Evolutionary conservation across 2,329 filamentous ascomycete species (phyloP), one percentile per base, ranked within the genome.

Genomic region (Nemania diffusa): DNA sequence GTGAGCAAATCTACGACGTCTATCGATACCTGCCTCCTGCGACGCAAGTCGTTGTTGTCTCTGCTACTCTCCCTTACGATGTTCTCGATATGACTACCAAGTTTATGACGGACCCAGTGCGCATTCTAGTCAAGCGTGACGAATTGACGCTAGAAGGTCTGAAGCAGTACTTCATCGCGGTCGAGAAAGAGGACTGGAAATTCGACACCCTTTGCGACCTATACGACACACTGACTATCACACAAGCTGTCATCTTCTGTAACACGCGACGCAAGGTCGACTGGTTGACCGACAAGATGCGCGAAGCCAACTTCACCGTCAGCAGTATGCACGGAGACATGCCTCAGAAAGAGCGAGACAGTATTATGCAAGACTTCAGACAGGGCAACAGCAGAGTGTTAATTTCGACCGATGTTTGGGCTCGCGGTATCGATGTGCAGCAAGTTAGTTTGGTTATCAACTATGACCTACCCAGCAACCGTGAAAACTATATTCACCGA

Each of bases 141-240:
- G 96, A 99, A 80, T 84, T 99, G 85, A 99, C 96, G 1, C 89
- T 99, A 57, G 96, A 98, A 83, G 96, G 96, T 65, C 86, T 99
- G 58, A 98, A 98, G 84, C 96, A 99, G 81, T 99, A 97, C 85
- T 99, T 97, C 79, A 98, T 99, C 76, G 96, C 96, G 1, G 96
- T 98, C 22, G 96, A 99, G 82, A 98, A 97, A 85, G 96, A 99
- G 81, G 96, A 98, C 79, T 99, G 96, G 96, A 99, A 99, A 81
- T 97, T 99, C 75, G 96, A 99, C 80, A 99, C 96, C 2, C 90
- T 99, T 4, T 98, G 94, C 81, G 96, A 99, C 83, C 90, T 99
- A 65, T 99, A 99, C 86, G 96, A 99, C 80, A 98, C 96, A 13
- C 88, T 99, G 51, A 99, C 96, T 62, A 98, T 99, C 78, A 98